Evolutionary conservation across 2,329 filamentous ascomycete genomes (phyloP), one percentile per base, ranked within the genome.

Genomic region (Monilinia aucupariae): DNA sequence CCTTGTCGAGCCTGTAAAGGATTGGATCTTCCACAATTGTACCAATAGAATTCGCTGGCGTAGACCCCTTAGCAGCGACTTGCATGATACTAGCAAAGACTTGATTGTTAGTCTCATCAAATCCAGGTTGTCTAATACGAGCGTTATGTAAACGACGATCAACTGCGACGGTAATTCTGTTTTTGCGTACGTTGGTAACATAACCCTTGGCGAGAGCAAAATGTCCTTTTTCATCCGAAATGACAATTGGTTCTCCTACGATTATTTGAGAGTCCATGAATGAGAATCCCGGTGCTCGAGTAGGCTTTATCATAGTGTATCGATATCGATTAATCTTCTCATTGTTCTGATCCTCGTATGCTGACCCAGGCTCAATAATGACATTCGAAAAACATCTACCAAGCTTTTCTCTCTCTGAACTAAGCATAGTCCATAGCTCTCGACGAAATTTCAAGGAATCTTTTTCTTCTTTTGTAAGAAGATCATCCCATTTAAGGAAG

Each of bases 371-470:
- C 68, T 93, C 87, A 67, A 99, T 88, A 43, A 94, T 81, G 22
- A 99, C 87, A 69, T 93, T 88, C 12, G 90, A 85, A 74, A 97
- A 97, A 74, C 94, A 97, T 61, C 93, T 85, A 1, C 92, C 92
- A 12, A 93, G 81, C 71, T 89, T 90, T 75, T 99, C 92, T 53
- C 94, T 87, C 74, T 97, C 91, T 0, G 79, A 81, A 73, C 94
- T 97, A 27, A 92, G 78, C 90, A 99, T 96, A 0, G 92, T 97
- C 94, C 94, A 99, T 2, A 99, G 79, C 74, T 99, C 94, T 68
- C 92, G 83, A 66, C 92, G 86, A 67, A 92, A 88, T 71, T 90
- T 96, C 73, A 94, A 88, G 72, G 89, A 86, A 71, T 96, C 92
- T 70, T 88, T 91, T 74, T 99, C 94, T 78, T 99, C 94, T 73